Evolutionary conservation across 2,329 filamentous ascomycete genomes (phyloP).

Genomic region (Fusarium setosum): DNA sequence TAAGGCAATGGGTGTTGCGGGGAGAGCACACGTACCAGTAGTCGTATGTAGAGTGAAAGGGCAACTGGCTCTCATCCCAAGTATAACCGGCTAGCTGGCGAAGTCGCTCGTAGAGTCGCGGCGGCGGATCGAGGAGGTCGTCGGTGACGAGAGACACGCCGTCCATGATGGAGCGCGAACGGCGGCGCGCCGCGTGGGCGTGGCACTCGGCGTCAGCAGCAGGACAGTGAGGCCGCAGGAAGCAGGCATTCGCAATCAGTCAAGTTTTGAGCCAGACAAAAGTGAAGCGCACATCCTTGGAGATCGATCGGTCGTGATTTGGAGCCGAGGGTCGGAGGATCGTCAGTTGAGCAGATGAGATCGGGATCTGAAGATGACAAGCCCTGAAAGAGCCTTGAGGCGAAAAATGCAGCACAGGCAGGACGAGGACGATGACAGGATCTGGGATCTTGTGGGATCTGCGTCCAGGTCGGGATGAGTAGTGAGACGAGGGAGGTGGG

Average conservation of each 20-base stretch:
- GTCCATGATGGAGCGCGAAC: constrained; percentile 60
- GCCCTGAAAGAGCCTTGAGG: constrained; percentile 10
- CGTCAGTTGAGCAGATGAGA: not conserved
- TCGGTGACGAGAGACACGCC: constrained; percentile 60
- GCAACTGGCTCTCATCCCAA: constrained; percentile 75
- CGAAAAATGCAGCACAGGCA: constrained; percentile 9
- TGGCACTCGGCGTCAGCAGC: constrained; percentile 31
- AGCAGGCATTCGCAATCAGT: constrained; percentile 44
- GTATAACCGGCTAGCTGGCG: constrained; percentile 79
- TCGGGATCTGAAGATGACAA: constrained; percentile 5
- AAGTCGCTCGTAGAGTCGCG: constrained; percentile 78
- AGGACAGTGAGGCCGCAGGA: constrained; percentile 29
- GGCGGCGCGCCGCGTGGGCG: constrained; percentile 36
- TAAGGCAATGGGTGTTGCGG: not conserved
- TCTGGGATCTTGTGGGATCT: constrained; percentile 29
- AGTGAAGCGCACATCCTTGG: constrained; percentile 48
- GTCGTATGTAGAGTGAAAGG: constrained; percentile 80
- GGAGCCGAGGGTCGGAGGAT: constrained; percentile 11
- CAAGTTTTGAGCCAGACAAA: constrained; percentile 40
- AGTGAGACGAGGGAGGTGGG: constrained; percentile 23
- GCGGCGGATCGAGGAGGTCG: constrained; percentile 71
- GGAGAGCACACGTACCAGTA: constrained; percentile 73
- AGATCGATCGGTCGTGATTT: constrained; percentile 32
- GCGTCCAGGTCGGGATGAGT: constrained; percentile 12
- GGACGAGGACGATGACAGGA: constrained; percentile 3